Evolutionary conservation across 768 basidiomycete genomes (phyloP).

Genomic region (Trichaptum fuscoviolaceum): DNA sequence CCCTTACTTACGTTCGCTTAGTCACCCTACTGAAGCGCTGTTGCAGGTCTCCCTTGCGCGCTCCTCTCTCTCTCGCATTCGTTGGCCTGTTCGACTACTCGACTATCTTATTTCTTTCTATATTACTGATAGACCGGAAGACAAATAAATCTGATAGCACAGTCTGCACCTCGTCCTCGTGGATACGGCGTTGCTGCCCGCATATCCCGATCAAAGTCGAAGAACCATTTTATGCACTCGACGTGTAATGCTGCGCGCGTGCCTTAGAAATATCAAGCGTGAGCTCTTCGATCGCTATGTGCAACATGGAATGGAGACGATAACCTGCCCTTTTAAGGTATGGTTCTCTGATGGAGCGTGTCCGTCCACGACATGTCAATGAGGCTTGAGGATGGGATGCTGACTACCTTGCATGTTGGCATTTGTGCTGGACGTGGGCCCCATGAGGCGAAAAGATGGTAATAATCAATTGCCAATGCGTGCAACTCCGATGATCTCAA

Average conservation of each 20-base stretch:
- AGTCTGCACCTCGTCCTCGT: neutral
- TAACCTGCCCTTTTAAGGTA: neutral
- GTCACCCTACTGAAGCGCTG: neutral
- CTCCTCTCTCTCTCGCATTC: neutral
- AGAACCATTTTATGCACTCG: neutral
- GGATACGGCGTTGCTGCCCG: constrained; percentile 1
- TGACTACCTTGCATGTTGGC: neutral
- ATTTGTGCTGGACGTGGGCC: neutral
- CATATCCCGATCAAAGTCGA: neutral
- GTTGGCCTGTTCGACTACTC: neutral
- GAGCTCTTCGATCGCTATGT: neutral
- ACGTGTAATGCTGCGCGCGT: neutral
- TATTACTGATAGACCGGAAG: neutral
- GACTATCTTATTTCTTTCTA: neutral
- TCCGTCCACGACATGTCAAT: neutral
- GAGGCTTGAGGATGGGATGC: neutral
- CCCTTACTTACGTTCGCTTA: neutral
- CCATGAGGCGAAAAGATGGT: neutral
- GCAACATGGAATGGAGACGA: constrained; percentile 1
- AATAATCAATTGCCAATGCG: neutral
- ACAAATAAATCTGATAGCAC: neutral
- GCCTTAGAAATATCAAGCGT: neutral
- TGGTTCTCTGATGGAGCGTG: neutral
- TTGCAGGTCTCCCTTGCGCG: neutral
- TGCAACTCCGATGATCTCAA: neutral